A percentile compares a stretch with the other conserved stretches of the same genome.
Evolutionary conservation across 306 rosid genomes (phyloP).

Genomic region (Cyclanthera cordifolia): DNA sequence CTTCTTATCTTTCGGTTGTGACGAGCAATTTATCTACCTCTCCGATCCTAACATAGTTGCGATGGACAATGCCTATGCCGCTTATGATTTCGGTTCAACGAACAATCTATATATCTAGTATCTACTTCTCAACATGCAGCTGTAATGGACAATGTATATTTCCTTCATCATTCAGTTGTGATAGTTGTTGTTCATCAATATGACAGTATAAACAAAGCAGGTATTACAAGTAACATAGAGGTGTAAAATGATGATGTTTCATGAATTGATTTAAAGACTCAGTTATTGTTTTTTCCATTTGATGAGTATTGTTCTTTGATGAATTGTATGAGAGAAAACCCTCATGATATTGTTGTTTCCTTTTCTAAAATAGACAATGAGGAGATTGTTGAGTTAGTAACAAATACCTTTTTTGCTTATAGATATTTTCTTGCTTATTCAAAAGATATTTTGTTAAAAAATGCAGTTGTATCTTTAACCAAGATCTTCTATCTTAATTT

Average conservation of each 20-base stretch:
- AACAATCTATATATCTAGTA: too few relatives aligned
- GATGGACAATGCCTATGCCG: neutral
- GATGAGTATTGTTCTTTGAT: conserved; percentile 11
- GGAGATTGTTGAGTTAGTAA: conserved; percentile 13
- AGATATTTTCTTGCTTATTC: conserved; percentile 14
- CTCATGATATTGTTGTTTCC: neutral
- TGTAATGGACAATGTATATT: neutral
- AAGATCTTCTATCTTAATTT: conserved; percentile 17
- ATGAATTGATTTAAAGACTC: neutral
- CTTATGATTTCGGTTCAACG: neutral
- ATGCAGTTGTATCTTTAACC: conserved; percentile 2
- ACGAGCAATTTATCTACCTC: neutral
- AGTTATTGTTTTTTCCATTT: conserved; percentile 13
- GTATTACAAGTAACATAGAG: neutral
- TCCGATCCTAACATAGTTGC: neutral
- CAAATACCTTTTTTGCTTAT: conserved; percentile 24
- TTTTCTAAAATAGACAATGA: conserved; percentile 13
- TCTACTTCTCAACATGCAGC: conserved; percentile 1
- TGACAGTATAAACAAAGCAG: conserved; percentile 6
- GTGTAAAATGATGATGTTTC: neutral
- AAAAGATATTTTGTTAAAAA: neutral
- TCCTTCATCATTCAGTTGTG: neutral
- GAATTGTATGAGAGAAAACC: conserved; percentile 5
- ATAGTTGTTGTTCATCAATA: neutral
- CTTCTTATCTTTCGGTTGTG: neutral